Conservation (phyloP, 1,284 basidiomycete genomes). For the Irpex sp. region DNA sequence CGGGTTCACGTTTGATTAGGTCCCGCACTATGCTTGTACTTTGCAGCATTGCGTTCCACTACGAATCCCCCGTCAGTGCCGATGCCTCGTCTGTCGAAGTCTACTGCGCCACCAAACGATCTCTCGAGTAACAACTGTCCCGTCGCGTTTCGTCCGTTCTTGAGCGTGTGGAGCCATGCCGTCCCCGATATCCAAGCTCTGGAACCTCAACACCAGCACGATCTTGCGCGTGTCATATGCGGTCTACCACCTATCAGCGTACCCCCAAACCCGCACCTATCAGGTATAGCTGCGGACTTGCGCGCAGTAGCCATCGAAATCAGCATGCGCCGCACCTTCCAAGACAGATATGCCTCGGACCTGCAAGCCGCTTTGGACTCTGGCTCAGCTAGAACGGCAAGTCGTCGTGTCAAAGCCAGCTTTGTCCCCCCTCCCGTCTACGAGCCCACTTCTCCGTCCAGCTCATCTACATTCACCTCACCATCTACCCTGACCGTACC, state of each 20-base stretch:
- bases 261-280: slow-evolving; percentile 37
- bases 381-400: slow-evolving; percentile 29
- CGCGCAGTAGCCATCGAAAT: slow-evolving; percentile 78
- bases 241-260: slow-evolving; percentile 45
- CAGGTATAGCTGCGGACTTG: slow-evolving; percentile 69
- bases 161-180: slow-evolving; percentile 64
- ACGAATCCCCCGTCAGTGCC: slow-evolving; percentile 61
- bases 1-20: slow-evolving; percentile 30
- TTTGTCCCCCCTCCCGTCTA: slow-evolving; percentile 74
- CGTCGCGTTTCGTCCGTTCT: slow-evolving; percentile 57
- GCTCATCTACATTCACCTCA: slow-evolving; percentile 12
- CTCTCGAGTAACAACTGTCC: slow-evolving; percentile 58
- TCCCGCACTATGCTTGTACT: slow-evolving; percentile 65
- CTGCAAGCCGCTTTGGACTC: slow-evolving; percentile 74
- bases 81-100: slow-evolving; percentile 41
- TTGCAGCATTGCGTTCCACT: slow-evolving; percentile 60
- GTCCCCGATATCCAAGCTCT: slow-evolving; percentile 67
- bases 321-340: slow-evolving; percentile 77
- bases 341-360: slow-evolving; percentile 68
- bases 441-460: slow-evolving; percentile 31
- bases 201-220: slow-evolving; percentile 63
- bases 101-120: slow-evolving; percentile 33
- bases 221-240: slow-evolving; percentile 77
- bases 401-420: slow-evolving; percentile 44
- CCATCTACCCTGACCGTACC: slow-evolving; percentile 9